Evolutionary conservation across 306 rosid species (phyloP).

Genomic region (Pueraria montana): DNA sequence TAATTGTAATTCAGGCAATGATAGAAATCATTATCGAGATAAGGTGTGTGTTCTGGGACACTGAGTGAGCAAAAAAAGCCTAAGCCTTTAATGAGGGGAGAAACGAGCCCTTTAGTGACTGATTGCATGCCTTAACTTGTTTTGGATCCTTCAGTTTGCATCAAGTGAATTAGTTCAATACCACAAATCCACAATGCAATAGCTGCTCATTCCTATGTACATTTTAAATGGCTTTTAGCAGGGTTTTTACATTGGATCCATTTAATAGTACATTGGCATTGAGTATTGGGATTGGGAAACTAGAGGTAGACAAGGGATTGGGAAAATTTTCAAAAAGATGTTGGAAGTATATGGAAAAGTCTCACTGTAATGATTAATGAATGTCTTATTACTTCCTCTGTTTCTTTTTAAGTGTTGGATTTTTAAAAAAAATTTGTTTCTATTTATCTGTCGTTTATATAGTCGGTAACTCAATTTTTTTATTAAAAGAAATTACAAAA

Average conservation of each 20-base stretch:
- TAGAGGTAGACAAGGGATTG: no score
- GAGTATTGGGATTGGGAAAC: no score
- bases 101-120: background rate
- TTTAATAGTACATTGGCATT: no score
- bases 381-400: no score
- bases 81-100: background rate
- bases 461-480: no score
- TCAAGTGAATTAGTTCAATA: background rate
- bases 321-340: no score
- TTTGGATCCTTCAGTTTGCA: background rate
- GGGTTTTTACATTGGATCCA: background rate
- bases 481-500: no score
- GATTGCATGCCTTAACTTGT: background rate
- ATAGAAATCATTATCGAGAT: no score
- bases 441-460: no score
- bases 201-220: background rate
- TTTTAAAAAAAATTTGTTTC: no score
- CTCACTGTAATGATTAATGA: background rate
- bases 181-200: background rate
- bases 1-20: no score
- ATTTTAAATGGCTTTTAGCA: background rate
- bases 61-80: background rate
- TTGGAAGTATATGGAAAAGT: background rate
- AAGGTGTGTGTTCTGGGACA: background rate
- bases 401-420: no score